Base-by-base conservation (phyloP, 331 rosid genomes). In the Spiraea crenata region DNA sequence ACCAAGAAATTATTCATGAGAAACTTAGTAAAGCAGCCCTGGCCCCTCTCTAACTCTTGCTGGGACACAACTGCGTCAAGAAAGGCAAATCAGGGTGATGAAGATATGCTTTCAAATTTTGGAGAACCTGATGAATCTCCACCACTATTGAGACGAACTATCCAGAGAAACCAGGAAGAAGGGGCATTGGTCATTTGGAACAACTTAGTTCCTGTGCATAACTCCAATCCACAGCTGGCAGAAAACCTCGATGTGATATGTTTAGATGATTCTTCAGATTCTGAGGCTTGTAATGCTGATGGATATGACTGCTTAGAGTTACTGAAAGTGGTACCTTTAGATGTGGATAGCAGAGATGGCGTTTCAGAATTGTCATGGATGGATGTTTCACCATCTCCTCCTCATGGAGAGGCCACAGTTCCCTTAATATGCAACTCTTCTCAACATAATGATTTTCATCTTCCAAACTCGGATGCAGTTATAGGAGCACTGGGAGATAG, bases 401-500 rank as follows among this genome's bases (percentile, higher is more conserved):
- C 83, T 16, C 40, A 25, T 48, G 83, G 85, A 82, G 89, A 83
- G 90, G 90, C 88, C 75, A 74, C 80, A 74, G 47, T 78, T 82
- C 78, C 82, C 79, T 75, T 72, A 76, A 74, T 80, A 78, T 83
- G 76, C 80, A 45, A 76, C 79, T 72, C 82, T 56, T 63, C 80
- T 61, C 86, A 79, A 76, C 74, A 78, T 37, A 68, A 60, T 57
- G 76, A 75, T 80, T 82, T 80, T 77, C 73, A 42, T 54, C 68
- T 79, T 69, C 83, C 79, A 71, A 73, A 79, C 73, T 72, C 70
- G 34, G 80, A 81, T 73, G 81, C 74, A 65, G 82, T 76, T 65
- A 46, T 73, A 61, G 81, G 86, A 75, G 59, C 66, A 88, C 63
- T 74, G 77, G 89, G 80, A 83, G 87, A 83, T 75, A 83, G 82